Conservation (phyloP, 192 early-diverging fungal species). For the Chytriomyces sp. region DNA sequence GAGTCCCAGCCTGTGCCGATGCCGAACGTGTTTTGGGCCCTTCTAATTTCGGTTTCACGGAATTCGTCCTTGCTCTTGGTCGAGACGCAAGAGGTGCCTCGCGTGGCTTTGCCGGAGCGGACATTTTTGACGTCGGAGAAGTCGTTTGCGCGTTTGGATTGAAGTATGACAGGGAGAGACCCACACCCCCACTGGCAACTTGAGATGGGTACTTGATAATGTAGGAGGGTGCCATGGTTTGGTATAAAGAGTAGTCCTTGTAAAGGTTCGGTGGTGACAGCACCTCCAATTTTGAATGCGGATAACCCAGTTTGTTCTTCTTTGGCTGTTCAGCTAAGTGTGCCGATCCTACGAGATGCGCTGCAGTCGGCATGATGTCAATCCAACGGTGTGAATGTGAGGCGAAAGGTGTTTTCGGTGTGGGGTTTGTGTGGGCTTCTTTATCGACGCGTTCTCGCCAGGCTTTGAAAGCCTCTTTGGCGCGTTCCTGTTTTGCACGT, state of each 20-base stretch:
- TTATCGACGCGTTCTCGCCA: not conserved
- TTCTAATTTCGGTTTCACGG: no score
- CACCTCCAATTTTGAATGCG: not conserved
- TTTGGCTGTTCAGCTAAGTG: not conserved
- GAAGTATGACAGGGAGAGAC: not conserved
- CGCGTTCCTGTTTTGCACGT: not conserved
- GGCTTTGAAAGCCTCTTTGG: not conserved
- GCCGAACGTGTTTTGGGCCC: no score
- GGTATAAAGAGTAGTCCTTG: conserved; percentile 10
- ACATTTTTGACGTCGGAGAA: not conserved
- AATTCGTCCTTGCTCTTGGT: no score
- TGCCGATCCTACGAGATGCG: not conserved
- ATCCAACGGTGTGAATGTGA: conserved; percentile 15
- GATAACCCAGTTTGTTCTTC: not conserved
- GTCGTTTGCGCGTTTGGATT: not conserved
- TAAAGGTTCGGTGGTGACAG: conserved; percentile 8
- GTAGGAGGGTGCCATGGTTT: conserved; percentile 5
- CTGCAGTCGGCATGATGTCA: not conserved
- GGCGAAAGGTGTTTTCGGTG: not conserved
- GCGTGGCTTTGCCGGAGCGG: no score
- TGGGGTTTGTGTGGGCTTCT: not conserved
- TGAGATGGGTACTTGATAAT: conserved; percentile 12
- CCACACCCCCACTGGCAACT: conserved; percentile 15
- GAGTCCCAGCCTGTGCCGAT: no score
- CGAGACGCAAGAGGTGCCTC: no score